Conservation (phyloP, 805 yeast species). For the Wickerhamomyces silvicola region DNA sequence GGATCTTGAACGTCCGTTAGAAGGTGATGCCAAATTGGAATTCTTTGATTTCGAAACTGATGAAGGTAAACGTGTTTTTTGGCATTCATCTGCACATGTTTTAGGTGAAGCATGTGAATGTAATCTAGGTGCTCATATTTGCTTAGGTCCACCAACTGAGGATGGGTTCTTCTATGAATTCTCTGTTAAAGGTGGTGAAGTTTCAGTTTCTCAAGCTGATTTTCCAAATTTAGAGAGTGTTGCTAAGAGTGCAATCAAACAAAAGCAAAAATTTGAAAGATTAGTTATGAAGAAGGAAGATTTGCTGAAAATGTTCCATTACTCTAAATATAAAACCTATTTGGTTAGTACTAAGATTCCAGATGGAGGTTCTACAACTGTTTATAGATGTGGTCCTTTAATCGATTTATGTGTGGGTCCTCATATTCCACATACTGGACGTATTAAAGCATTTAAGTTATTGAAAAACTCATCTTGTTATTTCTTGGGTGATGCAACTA, state of each 20-base stretch:
- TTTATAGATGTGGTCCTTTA: constrained; percentile 95
- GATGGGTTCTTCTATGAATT: constrained; percentile 98
- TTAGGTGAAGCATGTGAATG: constrained; percentile 98
- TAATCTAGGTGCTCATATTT: constrained; percentile 88
- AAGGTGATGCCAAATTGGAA: constrained; percentile 60
- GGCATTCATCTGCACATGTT: constrained; percentile 99
- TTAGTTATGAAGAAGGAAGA: constrained; percentile 89
- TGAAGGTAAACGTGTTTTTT: constrained; percentile 94
- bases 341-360: constrained; percentile 85
- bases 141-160: constrained; percentile 94
- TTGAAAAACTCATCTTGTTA: constrained; percentile 95
- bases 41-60: constrained; percentile 86
- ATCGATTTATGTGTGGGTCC: constrained; percentile 98
- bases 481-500: constrained; percentile 86
- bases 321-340: constrained; percentile 92
- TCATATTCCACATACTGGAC: constrained; percentile 95
- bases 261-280: constrained; percentile 93
- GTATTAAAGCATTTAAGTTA: constrained; percentile 88
- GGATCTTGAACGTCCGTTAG: constrained; percentile 95
- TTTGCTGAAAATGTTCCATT: constrained; percentile 84
- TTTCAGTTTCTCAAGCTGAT: constrained; percentile 74
- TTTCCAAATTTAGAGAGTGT: constrained; percentile 79
- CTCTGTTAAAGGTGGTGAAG: constrained; percentile 72
- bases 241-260: constrained; percentile 85
- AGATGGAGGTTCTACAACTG: constrained; percentile 93